phyloP scores from a whole-genome alignment of 1,284 basidiomycete genomes.

The Cutaneotrichosporon cavernicola region DNA sequence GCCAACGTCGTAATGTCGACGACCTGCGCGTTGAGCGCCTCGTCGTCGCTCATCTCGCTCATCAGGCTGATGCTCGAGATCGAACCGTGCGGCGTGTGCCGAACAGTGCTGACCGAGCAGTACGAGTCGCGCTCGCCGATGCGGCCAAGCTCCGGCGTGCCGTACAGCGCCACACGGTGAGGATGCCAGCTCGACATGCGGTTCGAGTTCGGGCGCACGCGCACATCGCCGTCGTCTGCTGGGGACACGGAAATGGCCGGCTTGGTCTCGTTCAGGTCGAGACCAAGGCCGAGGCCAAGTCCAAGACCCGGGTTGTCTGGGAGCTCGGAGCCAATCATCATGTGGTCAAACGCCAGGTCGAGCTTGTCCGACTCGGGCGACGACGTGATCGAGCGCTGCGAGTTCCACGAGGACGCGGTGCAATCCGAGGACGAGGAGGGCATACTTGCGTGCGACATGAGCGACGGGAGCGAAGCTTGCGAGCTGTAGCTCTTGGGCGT shows the following conservation, averaged over 20 bases:
- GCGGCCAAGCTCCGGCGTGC: slow-evolving; percentile 21
- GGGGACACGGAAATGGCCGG: slow-evolving; percentile 4
- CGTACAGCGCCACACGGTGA: slow-evolving; percentile 45
- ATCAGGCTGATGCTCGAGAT: slow-evolving; percentile 18
- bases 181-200: slow-evolving; percentile 37
- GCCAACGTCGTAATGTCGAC: slow-evolving; percentile 38
- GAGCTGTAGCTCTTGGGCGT: slow-evolving; percentile 28
- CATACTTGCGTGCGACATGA: slow-evolving; percentile 39
- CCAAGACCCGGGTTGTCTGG: slow-evolving; percentile 31
- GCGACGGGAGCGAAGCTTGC: slow-evolving; percentile 43
- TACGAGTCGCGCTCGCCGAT: slow-evolving; percentile 8
- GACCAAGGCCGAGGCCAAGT: slow-evolving; percentile 24
- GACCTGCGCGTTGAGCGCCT: slow-evolving; percentile 44
- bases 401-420: slow-evolving; percentile 19
- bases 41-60: slow-evolving; percentile 45
- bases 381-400: slow-evolving; percentile 20
- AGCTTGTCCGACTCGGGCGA: slow-evolving; percentile 44
- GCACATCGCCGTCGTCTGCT: slow-evolving; percentile 4
- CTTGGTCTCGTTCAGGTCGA: neutral
- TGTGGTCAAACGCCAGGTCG: slow-evolving; percentile 39
- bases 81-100: slow-evolving; percentile 13
- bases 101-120: slow-evolving; percentile 11
- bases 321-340: slow-evolving; percentile 19
- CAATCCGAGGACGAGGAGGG: slow-evolving; percentile 31
- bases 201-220: slow-evolving; percentile 13